Evolutionary conservation across 2,329 filamentous ascomycete species (phyloP).

Genomic region (Stylonectria norvegica): DNA sequence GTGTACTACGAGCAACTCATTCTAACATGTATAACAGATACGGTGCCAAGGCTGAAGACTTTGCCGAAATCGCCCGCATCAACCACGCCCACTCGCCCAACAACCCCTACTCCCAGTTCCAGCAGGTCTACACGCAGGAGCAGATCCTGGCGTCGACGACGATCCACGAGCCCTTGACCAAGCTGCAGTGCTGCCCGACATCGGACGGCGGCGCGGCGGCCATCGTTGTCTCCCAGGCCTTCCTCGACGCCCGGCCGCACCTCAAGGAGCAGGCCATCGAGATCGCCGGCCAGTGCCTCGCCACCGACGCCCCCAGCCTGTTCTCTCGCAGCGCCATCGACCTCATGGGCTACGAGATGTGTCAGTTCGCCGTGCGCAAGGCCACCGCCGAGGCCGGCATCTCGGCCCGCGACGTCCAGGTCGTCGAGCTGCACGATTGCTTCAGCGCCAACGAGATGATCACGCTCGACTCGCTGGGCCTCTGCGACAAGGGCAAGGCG

Average conservation of each 20-base stretch:
- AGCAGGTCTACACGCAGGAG: conserved; percentile 82
- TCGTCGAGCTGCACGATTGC: conserved; percentile 94
- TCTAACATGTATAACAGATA: no score
- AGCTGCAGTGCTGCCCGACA: conserved; percentile 97
- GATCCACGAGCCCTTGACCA: conserved; percentile 86
- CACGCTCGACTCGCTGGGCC: conserved; percentile 78
- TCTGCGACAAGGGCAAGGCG: conserved; percentile 75
- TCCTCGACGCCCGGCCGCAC: conserved; percentile 80
- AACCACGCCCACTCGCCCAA: conserved; percentile 89
- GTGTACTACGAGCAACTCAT: no score
- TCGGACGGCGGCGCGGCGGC: conserved; percentile 89
- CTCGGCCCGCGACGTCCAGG: conserved; percentile 66
- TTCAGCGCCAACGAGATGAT: conserved; percentile 96
- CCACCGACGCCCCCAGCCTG: conserved; percentile 77
- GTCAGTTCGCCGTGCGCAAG: conserved; percentile 60
- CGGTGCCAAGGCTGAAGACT: conserved; percentile 79
- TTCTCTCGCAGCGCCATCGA: conserved; percentile 83
- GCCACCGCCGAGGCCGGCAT: conserved; percentile 74
- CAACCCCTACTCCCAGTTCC: conserved; percentile 98
- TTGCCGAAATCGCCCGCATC: conserved; percentile 88
- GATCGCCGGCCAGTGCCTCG: conserved; percentile 82
- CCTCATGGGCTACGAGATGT: conserved; percentile 87
- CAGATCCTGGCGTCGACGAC: conserved; percentile 72
- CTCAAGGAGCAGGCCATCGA: conserved; percentile 79
- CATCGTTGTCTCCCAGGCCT: conserved; percentile 82